Evolutionary conservation across 441 rosid genomes (phyloP), one percentile per base, ranked within the genome.

Genomic region (Mallotus japonicus): DNA sequence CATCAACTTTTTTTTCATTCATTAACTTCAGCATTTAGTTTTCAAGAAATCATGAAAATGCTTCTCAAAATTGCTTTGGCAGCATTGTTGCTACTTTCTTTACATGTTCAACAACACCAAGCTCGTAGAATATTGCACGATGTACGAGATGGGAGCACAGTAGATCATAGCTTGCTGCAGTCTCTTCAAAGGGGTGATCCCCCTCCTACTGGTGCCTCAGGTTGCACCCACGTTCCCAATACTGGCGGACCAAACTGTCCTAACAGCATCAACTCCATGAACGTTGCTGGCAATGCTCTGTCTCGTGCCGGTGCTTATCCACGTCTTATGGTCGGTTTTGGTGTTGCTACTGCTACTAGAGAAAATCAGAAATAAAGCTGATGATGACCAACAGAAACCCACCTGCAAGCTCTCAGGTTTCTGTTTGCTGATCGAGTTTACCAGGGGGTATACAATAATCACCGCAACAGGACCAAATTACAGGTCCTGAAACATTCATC

Each of bases 191-290:
- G 70, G 77, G 91, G 81, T 5, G 24, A 70, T 1, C 83, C 79
- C 7, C 74, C 86, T 70, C 78, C 87, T 49, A 85, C 88, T 0
- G 70, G 76, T 1, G 8, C 82, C 17, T 90, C 95, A 0, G 81
- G 87, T n/a, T 90, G 92, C 83, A 87, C 95, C 56, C 51, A 83
- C 76, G 82, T 87, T 50, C 92, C 95, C 7, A 83, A 83, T 0
- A 37, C 65, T 7, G 69, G 77, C 28, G 84, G 90, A 34, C 8
- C 83, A 5, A 19, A 42, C 37, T 88, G 96, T 44, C 87, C 82
- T 8, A 69, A 14, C 19, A 17, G 22, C 0, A 49, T 85, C 46
- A 70, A 76, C 17, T 84, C 82, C 69, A 84, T 53, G 80, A 79
- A 87, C 76, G 78, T 78, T 19, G 85, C 90, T 6, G 84, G 85